Conservation (phyloP, 345 rosid genomes). For the Citrus mangshanensis region DNA sequence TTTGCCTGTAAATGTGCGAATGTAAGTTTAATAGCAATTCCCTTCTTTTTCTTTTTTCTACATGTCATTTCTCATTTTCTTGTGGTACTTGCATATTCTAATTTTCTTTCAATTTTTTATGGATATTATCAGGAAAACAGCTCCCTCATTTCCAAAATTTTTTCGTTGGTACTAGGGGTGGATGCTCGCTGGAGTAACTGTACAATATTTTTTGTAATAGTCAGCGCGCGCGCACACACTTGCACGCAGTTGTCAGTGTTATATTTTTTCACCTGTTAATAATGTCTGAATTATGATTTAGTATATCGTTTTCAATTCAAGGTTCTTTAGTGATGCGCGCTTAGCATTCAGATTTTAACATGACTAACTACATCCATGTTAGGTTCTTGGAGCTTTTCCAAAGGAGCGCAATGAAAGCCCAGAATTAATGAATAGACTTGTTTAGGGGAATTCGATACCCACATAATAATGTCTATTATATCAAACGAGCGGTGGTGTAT, state of each 20-base stretch:
- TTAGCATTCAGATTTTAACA: no score
- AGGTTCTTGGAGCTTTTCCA: no score
- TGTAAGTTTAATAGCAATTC: slow-evolving; percentile 10
- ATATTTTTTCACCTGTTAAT: not conserved
- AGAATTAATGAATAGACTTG: not conserved
- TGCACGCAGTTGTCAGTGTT: not conserved
- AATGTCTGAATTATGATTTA: not conserved
- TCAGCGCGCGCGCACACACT: not conserved
- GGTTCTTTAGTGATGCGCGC: not conserved
- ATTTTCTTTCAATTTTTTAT: not conserved
- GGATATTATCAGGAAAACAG: slow-evolving; percentile 5
- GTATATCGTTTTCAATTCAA: not conserved
- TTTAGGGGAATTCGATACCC: not conserved
- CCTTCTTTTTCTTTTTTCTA: not conserved
- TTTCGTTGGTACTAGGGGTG: not conserved
- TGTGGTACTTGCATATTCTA: not conserved
- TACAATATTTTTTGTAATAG: slow-evolving; percentile 1
- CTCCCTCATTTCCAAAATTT: not conserved
- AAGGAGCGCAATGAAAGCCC: no score
- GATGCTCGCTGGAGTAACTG: not conserved
- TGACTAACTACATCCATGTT: no score
- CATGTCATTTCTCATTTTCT: not conserved
- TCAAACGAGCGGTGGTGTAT: not conserved
- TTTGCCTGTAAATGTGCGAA: slow-evolving; percentile 15
- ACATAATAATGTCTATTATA: not conserved